Percentiles rank a stretch among this genome's conserved stretches.
Conservation (phyloP, 495 filamentous ascomycete species). For the Staphylotrichum longicolle region DNA sequence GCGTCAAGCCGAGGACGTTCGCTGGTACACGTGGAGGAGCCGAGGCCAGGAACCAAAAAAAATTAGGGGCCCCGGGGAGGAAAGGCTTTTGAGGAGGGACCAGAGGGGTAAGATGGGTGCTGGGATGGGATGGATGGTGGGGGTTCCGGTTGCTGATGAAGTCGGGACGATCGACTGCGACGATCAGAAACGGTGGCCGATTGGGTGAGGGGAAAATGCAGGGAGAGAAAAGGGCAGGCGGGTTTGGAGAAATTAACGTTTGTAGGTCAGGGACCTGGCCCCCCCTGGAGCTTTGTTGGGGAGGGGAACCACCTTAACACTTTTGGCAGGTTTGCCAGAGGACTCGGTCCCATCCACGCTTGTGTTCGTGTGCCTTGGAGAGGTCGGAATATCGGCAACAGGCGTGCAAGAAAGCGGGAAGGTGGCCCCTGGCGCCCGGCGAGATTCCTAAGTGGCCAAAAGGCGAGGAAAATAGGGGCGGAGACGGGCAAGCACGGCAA, state of each 20-base stretch:
- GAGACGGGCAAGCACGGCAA: not conserved
- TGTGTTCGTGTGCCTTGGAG: too few species aligned
- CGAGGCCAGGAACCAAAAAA: constrained; percentile 1
- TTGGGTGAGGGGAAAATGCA: not conserved
- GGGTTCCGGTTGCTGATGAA: not conserved
- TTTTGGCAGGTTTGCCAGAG: too few species aligned
- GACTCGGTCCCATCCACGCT: too few species aligned
- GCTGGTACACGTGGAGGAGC: not conserved
- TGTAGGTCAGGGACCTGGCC: too few species aligned
- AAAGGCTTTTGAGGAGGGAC: too few species aligned
- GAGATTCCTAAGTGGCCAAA: constrained; percentile 6
- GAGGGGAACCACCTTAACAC: too few species aligned
- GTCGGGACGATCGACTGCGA: not conserved
- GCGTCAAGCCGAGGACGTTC: too few species aligned
- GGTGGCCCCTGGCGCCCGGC: not conserved
- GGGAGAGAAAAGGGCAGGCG: not conserved
- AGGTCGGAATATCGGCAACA: too few species aligned
- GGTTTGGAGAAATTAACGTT: too few species aligned
- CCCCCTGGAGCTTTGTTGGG: too few species aligned
- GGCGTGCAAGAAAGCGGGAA: too few species aligned
- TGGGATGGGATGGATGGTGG: constrained; percentile 1
- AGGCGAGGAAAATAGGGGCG: not conserved
- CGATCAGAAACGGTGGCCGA: constrained; percentile 4
- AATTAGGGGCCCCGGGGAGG: not conserved
- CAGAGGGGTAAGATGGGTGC: not conserved